Base-by-base conservation (phyloP, 1,139 yeast species). In the Kodamaea anthophila region DNA sequence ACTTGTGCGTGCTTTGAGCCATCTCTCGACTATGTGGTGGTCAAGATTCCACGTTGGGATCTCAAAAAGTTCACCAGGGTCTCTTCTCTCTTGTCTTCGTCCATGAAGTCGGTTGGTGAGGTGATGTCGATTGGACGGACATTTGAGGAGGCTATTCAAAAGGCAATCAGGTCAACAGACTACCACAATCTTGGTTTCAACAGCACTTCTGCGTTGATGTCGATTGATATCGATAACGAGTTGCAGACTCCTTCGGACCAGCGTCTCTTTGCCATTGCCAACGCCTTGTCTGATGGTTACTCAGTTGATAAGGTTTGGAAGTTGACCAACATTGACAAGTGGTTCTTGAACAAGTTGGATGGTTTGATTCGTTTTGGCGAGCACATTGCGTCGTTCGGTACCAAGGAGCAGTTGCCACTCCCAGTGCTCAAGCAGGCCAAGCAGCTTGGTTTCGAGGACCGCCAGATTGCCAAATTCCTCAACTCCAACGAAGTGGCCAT, bases 31-130 rank as follows among this genome's bases (percentile, higher is more conserved):
- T 91, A 91, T 64, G 87, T 91, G 58, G 98, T 91, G 41, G 95
- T 86, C 38, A 91, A 91, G 75, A 91, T 91, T 60, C 98, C 99
- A 58, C 79, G 98, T 69, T 91, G 99, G 98, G 98, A 91, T 64
- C 74, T 91, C 62, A 82, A 85, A 70, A 91, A 91, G 65, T 91
- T 91, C 64, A 85, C 91, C 42, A 76, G 96, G 58, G 98, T 91
- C 31, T 82, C 94, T 30, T 77, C 88, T 35, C 73, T 81, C 51
- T 73, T 91, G 48, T 82, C 94, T 21, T 88, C 97, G 5, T 79
- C 96, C 26, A 91, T 91, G 98, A 91, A 91, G 63, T 87, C 96
- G 43, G 98, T 91, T 39, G 98, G 98, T 69, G 98, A 91, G 62
- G 98, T 91, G 35, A 91, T 91, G 98, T 75, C 94, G 41, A 87